Percentiles rank a stretch among this genome's conserved stretches.
phyloP scores from a whole-genome alignment of 176 grass and related monocot species.

The Triticum timopheevii region DNA sequence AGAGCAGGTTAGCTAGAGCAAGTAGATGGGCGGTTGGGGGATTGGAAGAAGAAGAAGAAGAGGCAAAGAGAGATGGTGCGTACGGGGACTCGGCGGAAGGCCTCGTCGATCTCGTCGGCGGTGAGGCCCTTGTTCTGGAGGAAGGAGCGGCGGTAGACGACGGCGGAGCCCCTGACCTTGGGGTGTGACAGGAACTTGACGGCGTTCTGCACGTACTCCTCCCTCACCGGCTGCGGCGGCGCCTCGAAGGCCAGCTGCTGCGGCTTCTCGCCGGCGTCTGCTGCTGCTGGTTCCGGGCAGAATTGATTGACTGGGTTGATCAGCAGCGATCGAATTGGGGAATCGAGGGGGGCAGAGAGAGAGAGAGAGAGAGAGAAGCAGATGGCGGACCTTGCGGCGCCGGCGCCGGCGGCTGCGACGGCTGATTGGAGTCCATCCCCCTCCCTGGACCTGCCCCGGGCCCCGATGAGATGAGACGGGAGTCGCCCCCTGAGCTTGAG shows the following conservation, averaged over 20 bases:
- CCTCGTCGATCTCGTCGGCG: conserved; percentile 89
- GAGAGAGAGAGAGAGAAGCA: neutral
- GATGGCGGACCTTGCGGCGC: neutral
- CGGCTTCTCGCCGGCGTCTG: neutral
- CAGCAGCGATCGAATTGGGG: neutral
- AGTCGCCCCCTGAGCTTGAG: neutral
- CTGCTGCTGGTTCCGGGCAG: neutral
- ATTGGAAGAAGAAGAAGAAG: neutral
- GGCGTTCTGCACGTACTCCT: conserved; percentile 90
- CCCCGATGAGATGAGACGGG: too few species aligned
- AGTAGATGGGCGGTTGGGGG: neutral
- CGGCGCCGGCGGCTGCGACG: neutral
- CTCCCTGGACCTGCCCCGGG: too few species aligned
- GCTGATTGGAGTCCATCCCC: neutral
- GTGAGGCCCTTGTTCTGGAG: conserved; percentile 91
- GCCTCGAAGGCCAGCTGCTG: conserved; percentile 40
- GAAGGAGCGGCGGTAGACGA: conserved; percentile 75
- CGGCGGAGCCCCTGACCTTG: conserved; percentile 76
- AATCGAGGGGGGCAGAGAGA: neutral
- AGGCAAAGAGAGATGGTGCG: neutral
- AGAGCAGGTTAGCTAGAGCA: neutral
- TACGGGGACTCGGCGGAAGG: conserved; percentile 91
- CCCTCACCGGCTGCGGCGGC: conserved; percentile 55
- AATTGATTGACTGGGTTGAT: too few species aligned
- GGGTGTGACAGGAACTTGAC: conserved; percentile 95